Base-by-base conservation (phyloP, 495 filamentous ascomycete genomes). In the Hyaloscypha bicolor region DNA sequence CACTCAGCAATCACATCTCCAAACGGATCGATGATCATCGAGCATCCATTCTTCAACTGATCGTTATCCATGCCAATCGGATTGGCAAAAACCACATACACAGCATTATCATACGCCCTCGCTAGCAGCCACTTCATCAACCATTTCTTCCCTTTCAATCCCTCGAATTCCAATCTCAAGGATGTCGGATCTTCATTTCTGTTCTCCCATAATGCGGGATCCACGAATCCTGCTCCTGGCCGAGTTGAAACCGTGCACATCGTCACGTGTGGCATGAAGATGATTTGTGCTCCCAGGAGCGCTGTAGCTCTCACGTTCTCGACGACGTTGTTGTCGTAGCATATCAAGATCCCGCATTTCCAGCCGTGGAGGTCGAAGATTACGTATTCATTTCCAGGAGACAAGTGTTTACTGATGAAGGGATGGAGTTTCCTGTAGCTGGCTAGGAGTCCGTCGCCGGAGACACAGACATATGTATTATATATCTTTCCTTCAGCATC, bases 211-310 rank as follows among this genome's bases (percentile, higher is more conserved):
- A 59, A 32, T 8, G 22, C 16, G 5, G 21, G 5, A 9, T 59
- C 31, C 6, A 59, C 56, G 56, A 59, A 59, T 19, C 56, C 22
- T 31, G 56, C 56, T 30, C 56, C 56, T 6, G 56, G 56, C 8
- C 56, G 16, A 9, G 56, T 25, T 9, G n/a, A 29, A 30, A 22
- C 19, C 16, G 56, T 31, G 56, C 56, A 59, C 56, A 59, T 59
- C 9, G 56, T 59, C 6, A 59, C 56, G 56, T 31, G 56, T 30
- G 56, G 56, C 56, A 59, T 59, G 56, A 59, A 59, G 31, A 59
- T 59, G n/a, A 59, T 32, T 31, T 59, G 25, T 32, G 56, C 56
- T 31, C 56, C 56, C 6, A 31, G 56, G 12, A 59, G 56, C 16
- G 56, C 56, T 30, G 56, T 59, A 19, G 56, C 22, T 5, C 56